Conservation (phyloP, 1,284 basidiomycete species). For the Cutaneotrichosporon cutaneum region DNA sequence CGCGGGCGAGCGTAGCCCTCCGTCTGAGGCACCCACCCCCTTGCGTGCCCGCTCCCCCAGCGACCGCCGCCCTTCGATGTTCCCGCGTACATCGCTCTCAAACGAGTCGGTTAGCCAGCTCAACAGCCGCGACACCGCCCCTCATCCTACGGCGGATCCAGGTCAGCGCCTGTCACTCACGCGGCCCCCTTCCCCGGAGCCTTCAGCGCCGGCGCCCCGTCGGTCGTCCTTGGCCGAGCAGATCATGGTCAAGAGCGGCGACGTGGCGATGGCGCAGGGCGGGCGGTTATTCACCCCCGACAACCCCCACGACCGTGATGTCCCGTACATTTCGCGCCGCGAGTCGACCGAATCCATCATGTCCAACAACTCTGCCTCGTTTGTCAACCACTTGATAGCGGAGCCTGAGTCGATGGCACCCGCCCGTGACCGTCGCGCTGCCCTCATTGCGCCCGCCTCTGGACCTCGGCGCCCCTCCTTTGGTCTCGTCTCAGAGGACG, state of each 20-base stretch:
- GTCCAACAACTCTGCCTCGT: neutral
- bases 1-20: slow-evolving; percentile 27
- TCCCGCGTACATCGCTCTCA: slow-evolving; percentile 10
- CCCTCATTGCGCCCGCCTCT: no score
- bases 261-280: slow-evolving; percentile 32
- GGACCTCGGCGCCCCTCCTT: slow-evolving; percentile 5
- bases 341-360: slow-evolving; percentile 34
- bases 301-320: neutral
- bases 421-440: slow-evolving; percentile 7
- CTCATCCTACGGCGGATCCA: neutral
- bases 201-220: slow-evolving; percentile 18
- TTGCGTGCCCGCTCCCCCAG: slow-evolving; percentile 16
- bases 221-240: slow-evolving; percentile 44
- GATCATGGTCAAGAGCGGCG: slow-evolving; percentile 44
- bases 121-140: neutral
- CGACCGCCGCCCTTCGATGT: slow-evolving; percentile 28
- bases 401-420: neutral
- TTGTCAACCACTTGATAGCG: neutral
- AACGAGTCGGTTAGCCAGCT: slow-evolving; percentile 18
- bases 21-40: slow-evolving; percentile 12
- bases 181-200: slow-evolving; percentile 34
- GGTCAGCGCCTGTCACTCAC: slow-evolving; percentile 22
- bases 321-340: slow-evolving; percentile 24
- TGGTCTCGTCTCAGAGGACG: slow-evolving; percentile 21
- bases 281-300: slow-evolving; percentile 9